Percentiles rank a stretch among this genome's conserved stretches.
phyloP scores from a whole-genome alignment of 2,329 filamentous ascomycete genomes.

The Pyricularia sp. region DNA sequence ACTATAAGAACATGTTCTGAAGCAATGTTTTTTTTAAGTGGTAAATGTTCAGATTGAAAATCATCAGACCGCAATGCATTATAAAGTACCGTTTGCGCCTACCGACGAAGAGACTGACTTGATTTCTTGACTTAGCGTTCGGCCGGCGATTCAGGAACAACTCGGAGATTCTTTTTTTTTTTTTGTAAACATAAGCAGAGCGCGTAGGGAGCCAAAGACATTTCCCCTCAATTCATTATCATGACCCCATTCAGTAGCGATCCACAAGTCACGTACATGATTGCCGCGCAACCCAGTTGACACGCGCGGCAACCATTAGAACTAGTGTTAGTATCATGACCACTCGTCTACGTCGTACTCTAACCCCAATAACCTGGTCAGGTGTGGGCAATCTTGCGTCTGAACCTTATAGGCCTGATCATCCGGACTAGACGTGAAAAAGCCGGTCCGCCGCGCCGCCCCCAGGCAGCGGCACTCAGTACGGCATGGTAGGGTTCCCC shows the following conservation, averaged over 20 bases:
- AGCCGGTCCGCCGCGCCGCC: no score
- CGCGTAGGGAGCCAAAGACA: neutral
- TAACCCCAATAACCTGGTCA: neutral
- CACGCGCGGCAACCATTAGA: neutral
- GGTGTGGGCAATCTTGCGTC: neutral
- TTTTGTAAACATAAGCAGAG: neutral
- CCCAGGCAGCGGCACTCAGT: neutral
- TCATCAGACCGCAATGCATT: neutral
- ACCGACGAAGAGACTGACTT: neutral
- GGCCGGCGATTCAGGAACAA: neutral
- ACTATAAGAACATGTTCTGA: neutral
- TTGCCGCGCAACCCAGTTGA: neutral
- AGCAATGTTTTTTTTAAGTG: neutral
- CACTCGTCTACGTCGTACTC: no score
- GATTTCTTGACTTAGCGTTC: neutral
- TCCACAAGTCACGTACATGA: neutral
- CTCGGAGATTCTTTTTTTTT: neutral
- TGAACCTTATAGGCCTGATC: neutral
- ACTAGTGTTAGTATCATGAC: no score
- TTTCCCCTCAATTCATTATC: no score
- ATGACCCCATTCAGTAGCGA: neutral
- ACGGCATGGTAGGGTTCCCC: neutral
- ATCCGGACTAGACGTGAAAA: neutral
- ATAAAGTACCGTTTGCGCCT: neutral
- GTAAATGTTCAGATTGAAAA: neutral